These are phyloP conservation scores for Blastobotrys apis DNA, from an alignment of 1,139 yeast species.

Conservation along the genomic window DNA sequence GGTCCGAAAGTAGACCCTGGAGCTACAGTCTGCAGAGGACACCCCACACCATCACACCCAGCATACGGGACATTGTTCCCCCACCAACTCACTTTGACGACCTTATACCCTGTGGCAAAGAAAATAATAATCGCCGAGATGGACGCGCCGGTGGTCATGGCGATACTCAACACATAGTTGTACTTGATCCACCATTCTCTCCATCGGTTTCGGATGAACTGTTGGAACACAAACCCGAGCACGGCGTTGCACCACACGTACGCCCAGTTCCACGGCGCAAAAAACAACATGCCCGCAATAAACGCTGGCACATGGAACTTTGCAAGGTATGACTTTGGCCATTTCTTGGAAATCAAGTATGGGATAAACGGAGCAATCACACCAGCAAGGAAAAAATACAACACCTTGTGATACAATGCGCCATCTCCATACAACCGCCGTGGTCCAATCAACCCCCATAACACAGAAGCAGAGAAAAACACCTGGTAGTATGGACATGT, in stretches of 20 bases:
- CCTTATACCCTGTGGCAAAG: conserved; percentile 49
- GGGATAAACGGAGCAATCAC: not conserved
- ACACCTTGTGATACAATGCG: conserved; percentile 41
- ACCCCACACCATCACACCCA: conserved; percentile 42
- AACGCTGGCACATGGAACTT: not conserved
- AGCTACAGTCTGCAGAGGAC: not conserved
- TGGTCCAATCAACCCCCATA: conserved; percentile 67
- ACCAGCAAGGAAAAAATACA: conserved; percentile 42
- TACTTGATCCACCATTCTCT: conserved; percentile 61
- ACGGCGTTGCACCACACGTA: not conserved
- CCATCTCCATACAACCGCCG: conserved; percentile 44
- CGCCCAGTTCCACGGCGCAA: not conserved
- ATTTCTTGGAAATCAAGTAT: not conserved
- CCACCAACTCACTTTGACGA: conserved; percentile 46
- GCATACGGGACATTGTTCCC: conserved; percentile 46
- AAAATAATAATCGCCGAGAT: conserved; percentile 52
- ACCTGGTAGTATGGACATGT: conserved; percentile 40
- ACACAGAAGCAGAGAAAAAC: conserved; percentile 48
- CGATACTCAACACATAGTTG: conserved; percentile 57
- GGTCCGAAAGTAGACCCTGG: not conserved
- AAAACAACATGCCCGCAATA: not conserved
- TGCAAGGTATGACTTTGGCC: not conserved
- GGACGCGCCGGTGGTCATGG: conserved; percentile 57
- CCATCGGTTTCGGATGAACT: conserved; percentile 46
- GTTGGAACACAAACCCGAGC: not conserved